Percentiles rank a stretch among this genome's conserved stretches.
Evolutionary conservation across 2,329 filamentous ascomycete genomes (phyloP).

Genomic region (Myriosclerotinia curreyana): DNA sequence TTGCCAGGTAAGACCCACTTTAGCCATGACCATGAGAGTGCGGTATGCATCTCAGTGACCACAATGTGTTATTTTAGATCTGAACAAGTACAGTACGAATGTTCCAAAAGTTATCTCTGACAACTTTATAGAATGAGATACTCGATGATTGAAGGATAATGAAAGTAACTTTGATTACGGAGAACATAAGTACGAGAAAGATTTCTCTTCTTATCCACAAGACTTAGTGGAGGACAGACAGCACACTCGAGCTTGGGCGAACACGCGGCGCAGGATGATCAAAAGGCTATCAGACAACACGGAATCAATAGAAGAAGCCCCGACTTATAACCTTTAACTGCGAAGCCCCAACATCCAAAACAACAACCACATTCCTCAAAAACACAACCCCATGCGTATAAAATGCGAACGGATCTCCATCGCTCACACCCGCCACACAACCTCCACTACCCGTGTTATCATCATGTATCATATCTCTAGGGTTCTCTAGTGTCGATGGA

Average conservation of each 20-base stretch:
- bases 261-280: background rate
- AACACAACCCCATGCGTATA: conserved; percentile 52
- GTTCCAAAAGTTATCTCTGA: background rate
- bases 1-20: background rate
- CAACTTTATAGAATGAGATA: background rate
- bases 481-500: conserved; percentile 25
- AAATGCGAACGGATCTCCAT: conserved; percentile 39
- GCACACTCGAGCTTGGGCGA: background rate
- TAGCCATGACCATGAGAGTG: background rate
- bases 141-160: background rate
- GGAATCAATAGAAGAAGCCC: background rate
- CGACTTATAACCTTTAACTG: conserved; percentile 43
- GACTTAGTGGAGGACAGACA: background rate
- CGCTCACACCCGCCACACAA: conserved; percentile 19
- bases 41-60: background rate
- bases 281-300: background rate
- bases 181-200: background rate
- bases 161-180: background rate
- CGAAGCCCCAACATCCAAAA: conserved; percentile 49
- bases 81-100: background rate
- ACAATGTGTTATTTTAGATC: background rate
- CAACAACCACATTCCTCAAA: conserved; percentile 50
- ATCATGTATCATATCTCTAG: conserved; percentile 27
- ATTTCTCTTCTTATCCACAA: background rate
- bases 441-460: conserved; percentile 6